Evolutionary conservation across 768 basidiomycete genomes (phyloP), one percentile per base, ranked within the genome.

Genomic region (Leucosporidium yakuticum): DNA sequence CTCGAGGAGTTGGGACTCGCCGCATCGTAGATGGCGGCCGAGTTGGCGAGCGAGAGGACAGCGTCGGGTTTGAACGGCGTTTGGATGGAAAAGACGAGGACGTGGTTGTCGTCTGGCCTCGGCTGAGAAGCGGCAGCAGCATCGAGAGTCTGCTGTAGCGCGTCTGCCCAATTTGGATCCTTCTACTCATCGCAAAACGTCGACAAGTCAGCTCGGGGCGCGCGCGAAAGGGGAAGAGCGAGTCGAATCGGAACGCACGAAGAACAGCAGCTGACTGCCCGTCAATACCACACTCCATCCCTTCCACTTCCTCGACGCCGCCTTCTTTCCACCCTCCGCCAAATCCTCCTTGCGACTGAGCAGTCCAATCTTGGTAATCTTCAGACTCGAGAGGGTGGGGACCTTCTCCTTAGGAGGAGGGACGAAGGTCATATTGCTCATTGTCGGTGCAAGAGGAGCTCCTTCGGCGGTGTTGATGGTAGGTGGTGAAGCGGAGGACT

Each of bases 211-310:
- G 7, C 31, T 49, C n/a, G 11, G 20, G 1, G 36, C 3, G 5
- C 9, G 17, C 23, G 50, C 6, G 9, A 34, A 12, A 47, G 55
- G 2, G 23, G 12, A 1, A 29, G 20, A n/a, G n/a, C n/a, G n/a
- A n/a, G n/a, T n/a, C 11, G 48, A 23, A 25, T 44, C 56, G 39
- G 64, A 36, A 71, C 75, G 67, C 31, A 76, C 75, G 80, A 92
- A 93, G 77, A 98, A 88, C 55, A 97, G 83, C 6, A 99, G 81
- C 74, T 97, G 95, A 7, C 91, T 93, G 31, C 86, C 88, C 5
- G 92, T 93, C 64, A 99, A 81, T 60, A 94, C 82, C 14, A 92
- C 89, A 69, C 85, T 87, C 83, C 87, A 94, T 17, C 85, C 79
- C 74, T 84, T 87, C 96, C 96, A 98, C 80, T 93, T 98, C 59